These are phyloP conservation scores for Aeschynomene evenia DNA, from an alignment of 306 rosid species.

Conservation along the genomic window DNA sequence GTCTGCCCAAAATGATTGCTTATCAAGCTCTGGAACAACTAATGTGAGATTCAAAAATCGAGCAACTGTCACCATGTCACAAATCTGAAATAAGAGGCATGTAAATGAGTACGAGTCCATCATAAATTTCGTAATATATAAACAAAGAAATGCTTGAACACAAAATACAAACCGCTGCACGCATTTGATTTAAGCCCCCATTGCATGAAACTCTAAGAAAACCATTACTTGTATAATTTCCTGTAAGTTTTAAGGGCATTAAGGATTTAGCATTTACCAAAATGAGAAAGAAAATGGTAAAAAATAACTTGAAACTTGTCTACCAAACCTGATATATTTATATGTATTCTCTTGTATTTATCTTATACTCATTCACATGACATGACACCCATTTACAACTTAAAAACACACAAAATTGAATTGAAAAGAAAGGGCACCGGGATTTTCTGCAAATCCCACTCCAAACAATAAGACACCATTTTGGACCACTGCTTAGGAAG, in stretches of 20 bases:
- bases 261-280: conserved; percentile 2
- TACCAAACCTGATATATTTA: neutral
- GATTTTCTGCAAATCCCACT: neutral
- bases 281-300: conserved; percentile 19
- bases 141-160: conserved; percentile 13
- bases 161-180: conserved; percentile 83
- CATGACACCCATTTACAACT: conserved; percentile 8
- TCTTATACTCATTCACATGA: neutral
- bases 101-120: conserved; percentile 30
- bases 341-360: conserved; percentile 4
- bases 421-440: conserved; percentile 9
- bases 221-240: conserved; percentile 95
- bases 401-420: neutral
- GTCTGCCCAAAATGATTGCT: conserved; percentile 96
- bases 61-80: conserved; percentile 98
- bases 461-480: conserved; percentile 1
- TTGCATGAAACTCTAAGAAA: conserved; percentile 96
- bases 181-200: conserved; percentile 99
- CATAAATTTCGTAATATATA: conserved; percentile 1
- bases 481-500: neutral
- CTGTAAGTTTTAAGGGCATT: conserved; percentile 51
- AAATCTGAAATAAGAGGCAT: conserved; percentile 61
- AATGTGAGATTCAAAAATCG: conserved; percentile 90
- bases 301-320: neutral
- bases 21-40: conserved; percentile 98